Evolutionary conservation across 192 early-diverging fungal genomes (phyloP).

Genomic region (Haplosporangium gracile): DNA sequence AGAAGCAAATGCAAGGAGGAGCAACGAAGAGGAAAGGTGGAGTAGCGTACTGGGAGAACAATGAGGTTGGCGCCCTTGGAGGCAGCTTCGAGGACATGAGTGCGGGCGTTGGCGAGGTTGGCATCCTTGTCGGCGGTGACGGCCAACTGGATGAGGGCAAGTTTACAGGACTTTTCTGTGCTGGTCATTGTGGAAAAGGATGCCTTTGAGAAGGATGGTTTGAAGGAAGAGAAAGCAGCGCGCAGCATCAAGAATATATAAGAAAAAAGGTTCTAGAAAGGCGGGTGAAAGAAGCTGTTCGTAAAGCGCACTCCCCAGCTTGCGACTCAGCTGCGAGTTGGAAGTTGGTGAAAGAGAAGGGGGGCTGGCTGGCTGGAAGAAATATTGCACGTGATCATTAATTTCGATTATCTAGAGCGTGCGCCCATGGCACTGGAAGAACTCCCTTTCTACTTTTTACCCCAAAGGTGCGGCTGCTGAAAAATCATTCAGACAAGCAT

Average conservation of each 20-base stretch:
- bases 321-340: too few relatives aligned
- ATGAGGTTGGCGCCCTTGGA: slow-evolving; percentile 88
- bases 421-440: neutral
- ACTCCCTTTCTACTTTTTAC: slow-evolving; percentile 12
- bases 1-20: neutral
- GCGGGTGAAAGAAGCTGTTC: neutral
- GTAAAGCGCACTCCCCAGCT: too few relatives aligned
- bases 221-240: slow-evolving; percentile 14
- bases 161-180: slow-evolving; percentile 62
- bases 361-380: neutral
- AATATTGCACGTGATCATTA: neutral
- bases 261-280: neutral
- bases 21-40: neutral
- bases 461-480: slow-evolving; percentile 6
- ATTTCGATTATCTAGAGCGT: neutral
- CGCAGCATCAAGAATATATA: slow-evolving; percentile 34
- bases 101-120: slow-evolving; percentile 84
- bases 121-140: slow-evolving; percentile 80
- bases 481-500: slow-evolving; percentile 1
- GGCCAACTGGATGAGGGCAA: slow-evolving; percentile 85
- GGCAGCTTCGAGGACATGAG: slow-evolving; percentile 87
- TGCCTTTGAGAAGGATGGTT: slow-evolving; percentile 1
- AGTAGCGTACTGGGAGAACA: slow-evolving; percentile 78
- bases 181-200: slow-evolving; percentile 36
- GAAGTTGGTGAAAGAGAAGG: neutral